These are phyloP conservation scores for Hordeum marinum DNA, from an alignment of 176 grass and related monocot species.

Conservation along the genomic window DNA sequence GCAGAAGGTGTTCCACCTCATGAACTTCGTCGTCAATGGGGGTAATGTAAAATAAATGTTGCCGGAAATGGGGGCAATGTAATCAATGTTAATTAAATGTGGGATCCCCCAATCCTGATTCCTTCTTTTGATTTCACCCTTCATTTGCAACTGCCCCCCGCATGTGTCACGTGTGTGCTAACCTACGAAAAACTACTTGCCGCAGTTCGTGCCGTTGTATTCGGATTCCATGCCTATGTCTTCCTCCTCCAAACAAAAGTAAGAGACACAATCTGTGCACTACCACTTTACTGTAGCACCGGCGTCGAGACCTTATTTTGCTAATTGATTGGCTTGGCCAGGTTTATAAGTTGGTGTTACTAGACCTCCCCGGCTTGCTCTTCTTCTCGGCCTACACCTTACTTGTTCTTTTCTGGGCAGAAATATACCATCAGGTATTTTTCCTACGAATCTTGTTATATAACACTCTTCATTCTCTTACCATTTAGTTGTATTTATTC, in stretches of 20 bases:
- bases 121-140: background rate
- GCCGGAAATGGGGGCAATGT: slow-evolving; percentile 60
- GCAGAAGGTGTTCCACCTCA: slow-evolving; percentile 98
- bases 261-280: background rate
- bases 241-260: slow-evolving; percentile 70
- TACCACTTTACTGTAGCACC: background rate
- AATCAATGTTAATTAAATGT: background rate
- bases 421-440: slow-evolving; percentile 94
- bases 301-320: background rate
- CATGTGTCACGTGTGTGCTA: background rate
- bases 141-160: background rate
- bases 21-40: slow-evolving; percentile 97
- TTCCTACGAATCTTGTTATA: background rate
- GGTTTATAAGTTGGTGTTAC: slow-evolving; percentile 66
- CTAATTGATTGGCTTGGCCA: slow-evolving; percentile 14
- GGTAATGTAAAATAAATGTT: slow-evolving; percentile 34
- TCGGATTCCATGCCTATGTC: slow-evolving; percentile 68
- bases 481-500: background rate
- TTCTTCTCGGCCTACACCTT: slow-evolving; percentile 98
- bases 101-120: background rate
- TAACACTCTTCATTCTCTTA: background rate
- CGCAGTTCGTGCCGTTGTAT: slow-evolving; percentile 73
- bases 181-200: background rate
- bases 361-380: slow-evolving; percentile 77
- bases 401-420: slow-evolving; percentile 98